These are phyloP conservation scores for Pulveroboletus ravenelii DNA, from an alignment of 768 basidiomycete species.

Conservation along the genomic window DNA sequence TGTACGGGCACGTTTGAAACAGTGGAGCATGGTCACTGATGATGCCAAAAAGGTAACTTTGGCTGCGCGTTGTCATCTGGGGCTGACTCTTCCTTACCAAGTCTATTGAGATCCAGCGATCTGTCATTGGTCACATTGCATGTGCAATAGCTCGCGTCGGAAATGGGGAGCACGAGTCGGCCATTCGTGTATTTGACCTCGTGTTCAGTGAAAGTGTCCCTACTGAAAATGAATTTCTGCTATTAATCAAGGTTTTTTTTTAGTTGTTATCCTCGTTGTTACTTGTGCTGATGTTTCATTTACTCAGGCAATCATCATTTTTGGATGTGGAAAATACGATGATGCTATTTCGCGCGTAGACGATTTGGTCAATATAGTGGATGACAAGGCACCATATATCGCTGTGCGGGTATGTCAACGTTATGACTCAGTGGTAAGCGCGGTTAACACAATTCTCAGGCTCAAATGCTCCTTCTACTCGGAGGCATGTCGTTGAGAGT, in stretches of 20 bases:
- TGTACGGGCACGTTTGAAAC: background rate
- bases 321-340: conserved; percentile 4
- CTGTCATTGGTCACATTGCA: conserved; percentile 10
- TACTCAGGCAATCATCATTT: conserved; percentile 4
- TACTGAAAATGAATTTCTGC: conserved; percentile 5
- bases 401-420: conserved; percentile 1
- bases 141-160: background rate
- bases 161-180: conserved; percentile 1
- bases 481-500: background rate
- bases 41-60: conserved; percentile 4
- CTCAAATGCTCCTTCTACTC: conserved; percentile 1
- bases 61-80: no score
- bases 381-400: background rate
- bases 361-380: background rate
- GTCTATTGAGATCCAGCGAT: conserved; percentile 10
- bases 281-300: background rate
- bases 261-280: rapidly evolving
- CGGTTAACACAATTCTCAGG: background rate
- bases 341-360: conserved; percentile 6
- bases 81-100: background rate
- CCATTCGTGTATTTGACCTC: conserved; percentile 7
- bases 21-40: background rate
- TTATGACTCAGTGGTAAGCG: rapidly evolving
- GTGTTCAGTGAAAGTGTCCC: background rate
- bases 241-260: conserved; percentile 8